Percentiles rank a stretch among this genome's conserved stretches.
These are phyloP conservation scores for Cucurbita ficifolia DNA, from an alignment of 306 rosid species.

Conservation along the genomic window DNA sequence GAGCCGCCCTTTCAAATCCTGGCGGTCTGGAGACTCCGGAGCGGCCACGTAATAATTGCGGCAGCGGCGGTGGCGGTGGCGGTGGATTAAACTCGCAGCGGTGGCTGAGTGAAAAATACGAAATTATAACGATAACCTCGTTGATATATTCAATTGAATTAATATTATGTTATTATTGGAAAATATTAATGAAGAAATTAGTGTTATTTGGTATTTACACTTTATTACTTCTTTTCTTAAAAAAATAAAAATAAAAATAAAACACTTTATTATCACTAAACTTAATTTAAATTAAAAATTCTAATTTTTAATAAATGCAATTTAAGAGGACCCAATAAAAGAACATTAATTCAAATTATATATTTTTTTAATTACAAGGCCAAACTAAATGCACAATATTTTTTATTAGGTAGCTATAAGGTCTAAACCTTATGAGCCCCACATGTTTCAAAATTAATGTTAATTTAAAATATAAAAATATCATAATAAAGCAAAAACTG, in stretches of 20 bases:
- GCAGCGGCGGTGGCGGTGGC: not conserved
- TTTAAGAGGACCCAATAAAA: not conserved
- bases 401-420: not conserved
- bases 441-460: not conserved
- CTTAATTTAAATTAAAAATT: too few relatives aligned
- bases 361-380: not conserved
- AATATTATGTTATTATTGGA: not conserved
- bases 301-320: not conserved
- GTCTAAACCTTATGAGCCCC: not conserved
- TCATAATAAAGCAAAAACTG: too few relatives aligned
- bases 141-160: conserved; percentile 10
- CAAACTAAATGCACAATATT: not conserved
- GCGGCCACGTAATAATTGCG: not conserved
- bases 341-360: not conserved
- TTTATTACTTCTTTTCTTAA: not conserved
- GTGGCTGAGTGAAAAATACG: not conserved
- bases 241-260: too few relatives aligned
- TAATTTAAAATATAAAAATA: too few relatives aligned
- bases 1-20: conserved; percentile 11
- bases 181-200: conserved; percentile 6
- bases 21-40: conserved; percentile 8
- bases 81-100: not conserved
- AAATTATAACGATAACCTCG: not conserved
- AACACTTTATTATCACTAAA: too few relatives aligned
- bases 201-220: not conserved